Evolutionary conservation across 139 green algal species (phyloP).

Genomic region (Nannochloris sp.): DNA sequence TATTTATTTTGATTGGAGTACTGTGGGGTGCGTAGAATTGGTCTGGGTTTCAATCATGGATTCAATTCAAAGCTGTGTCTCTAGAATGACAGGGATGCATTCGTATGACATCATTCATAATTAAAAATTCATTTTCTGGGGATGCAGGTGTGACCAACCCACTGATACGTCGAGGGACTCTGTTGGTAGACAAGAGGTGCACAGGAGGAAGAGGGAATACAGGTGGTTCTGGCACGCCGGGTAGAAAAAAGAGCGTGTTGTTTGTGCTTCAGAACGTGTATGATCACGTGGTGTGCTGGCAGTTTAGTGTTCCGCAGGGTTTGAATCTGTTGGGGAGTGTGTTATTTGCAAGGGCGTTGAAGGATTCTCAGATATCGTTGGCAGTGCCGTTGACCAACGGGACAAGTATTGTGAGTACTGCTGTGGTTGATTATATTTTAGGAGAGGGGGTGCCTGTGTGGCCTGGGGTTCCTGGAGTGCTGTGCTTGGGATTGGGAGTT

Average conservation of each 20-base stretch:
- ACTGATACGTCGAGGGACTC: slow-evolving; percentile 40
- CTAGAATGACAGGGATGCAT: no score
- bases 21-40: no score
- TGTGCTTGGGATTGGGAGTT: slow-evolving; percentile 23
- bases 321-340: slow-evolving; percentile 44
- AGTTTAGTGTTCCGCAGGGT: slow-evolving; percentile 27
- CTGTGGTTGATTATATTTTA: slow-evolving; percentile 47
- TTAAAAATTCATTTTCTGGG: no score
- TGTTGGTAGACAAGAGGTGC: slow-evolving; percentile 2
- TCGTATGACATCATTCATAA: no score
- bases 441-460: slow-evolving; percentile 38
- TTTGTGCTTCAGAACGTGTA: background rate
- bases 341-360: slow-evolving; percentile 43
- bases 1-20: no score
- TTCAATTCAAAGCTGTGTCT: no score
- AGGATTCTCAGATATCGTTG: slow-evolving; percentile 26
- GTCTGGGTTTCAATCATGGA: no score
- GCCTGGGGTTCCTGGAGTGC: slow-evolving; percentile 31
- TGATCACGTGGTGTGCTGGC: slow-evolving; percentile 18
- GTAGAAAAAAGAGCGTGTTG: no score
- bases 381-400: slow-evolving; percentile 64
- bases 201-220: no score
- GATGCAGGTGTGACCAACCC: slow-evolving; percentile 40
- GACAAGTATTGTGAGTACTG: slow-evolving; percentile 44
- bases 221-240: no score